Percentiles rank a stretch among this genome's conserved stretches.
These are phyloP conservation scores for Termitomyces sp. DNA, from an alignment of 768 basidiomycete species.

Conservation along the genomic window DNA sequence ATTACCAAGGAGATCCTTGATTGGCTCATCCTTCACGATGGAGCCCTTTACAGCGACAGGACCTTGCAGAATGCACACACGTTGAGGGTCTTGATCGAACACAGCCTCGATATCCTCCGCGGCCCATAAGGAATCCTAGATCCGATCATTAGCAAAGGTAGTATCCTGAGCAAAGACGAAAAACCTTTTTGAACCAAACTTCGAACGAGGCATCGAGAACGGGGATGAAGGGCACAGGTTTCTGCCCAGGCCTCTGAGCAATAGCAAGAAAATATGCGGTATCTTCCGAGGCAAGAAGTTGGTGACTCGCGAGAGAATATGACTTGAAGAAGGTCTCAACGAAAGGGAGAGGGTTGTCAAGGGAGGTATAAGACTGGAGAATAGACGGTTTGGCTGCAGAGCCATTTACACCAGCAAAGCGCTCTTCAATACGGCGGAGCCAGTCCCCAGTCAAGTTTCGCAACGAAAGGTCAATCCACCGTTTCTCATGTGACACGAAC, in stretches of 20 bases:
- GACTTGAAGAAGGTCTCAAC: conserved; percentile 78
- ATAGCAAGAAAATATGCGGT: conserved; percentile 95
- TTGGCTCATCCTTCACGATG: conserved; percentile 85
- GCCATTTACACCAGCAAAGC: conserved; percentile 87
- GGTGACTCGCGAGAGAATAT: conserved; percentile 77
- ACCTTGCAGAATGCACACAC: conserved; percentile 96
- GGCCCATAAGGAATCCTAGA: conserved; percentile 92
- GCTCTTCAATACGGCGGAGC: conserved; percentile 92
- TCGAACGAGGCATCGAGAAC: conserved; percentile 90
- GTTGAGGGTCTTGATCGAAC: conserved; percentile 97
- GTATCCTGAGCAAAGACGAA: background rate
- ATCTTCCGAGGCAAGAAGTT: conserved; percentile 90
- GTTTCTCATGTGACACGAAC: conserved; percentile 86
- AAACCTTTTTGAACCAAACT: conserved; percentile 99
- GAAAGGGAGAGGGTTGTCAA: conserved; percentile 79
- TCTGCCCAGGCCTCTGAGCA: conserved; percentile 93
- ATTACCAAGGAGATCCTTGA: conserved; percentile 87
- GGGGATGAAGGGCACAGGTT: conserved; percentile 97
- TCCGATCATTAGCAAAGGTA: background rate
- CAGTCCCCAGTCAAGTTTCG: conserved; percentile 96
- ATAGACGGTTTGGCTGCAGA: conserved; percentile 73
- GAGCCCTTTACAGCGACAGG: conserved; percentile 92
- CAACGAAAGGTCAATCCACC: conserved; percentile 91
- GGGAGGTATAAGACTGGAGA: conserved; percentile 73
- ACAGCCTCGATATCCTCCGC: conserved; percentile 98